These are phyloP conservation scores for Yamadazyma sp. DNA, from an alignment of 805 yeast species.

Conservation along the genomic window DNA sequence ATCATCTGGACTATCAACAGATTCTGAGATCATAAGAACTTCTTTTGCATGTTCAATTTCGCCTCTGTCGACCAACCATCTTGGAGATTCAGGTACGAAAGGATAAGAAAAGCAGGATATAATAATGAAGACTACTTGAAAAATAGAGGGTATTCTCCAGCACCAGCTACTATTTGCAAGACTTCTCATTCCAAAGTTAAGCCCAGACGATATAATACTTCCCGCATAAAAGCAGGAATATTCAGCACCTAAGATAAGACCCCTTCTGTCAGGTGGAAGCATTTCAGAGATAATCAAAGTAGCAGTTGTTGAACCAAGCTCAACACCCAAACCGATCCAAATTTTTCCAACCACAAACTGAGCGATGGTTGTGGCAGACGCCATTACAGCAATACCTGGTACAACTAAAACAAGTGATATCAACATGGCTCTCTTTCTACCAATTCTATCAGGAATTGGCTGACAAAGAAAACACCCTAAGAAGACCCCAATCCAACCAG, in stretches of 20 bases:
- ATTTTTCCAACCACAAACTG: constrained; percentile 44
- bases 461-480: constrained; percentile 23
- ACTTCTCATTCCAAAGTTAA: too few species aligned
- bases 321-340: constrained; percentile 43
- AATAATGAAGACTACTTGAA: constrained; percentile 41
- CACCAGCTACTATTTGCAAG: too few species aligned
- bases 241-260: constrained; percentile 37
- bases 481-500: constrained; percentile 30
- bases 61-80: constrained; percentile 38
- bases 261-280: constrained; percentile 43
- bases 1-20: constrained; percentile 2
- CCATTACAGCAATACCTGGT: constrained; percentile 33
- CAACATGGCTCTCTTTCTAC: constrained; percentile 30
- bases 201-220: too few species aligned
- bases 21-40: constrained; percentile 1
- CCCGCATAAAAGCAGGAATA: constrained; percentile 38
- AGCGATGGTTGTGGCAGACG: constrained; percentile 25
- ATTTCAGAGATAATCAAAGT: constrained; percentile 48
- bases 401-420: constrained; percentile 20
- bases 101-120: too few species aligned
- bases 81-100: constrained; percentile 48
- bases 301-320: constrained; percentile 37
- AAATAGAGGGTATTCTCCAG: constrained; percentile 55
- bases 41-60: constrained; percentile 25
- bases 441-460: constrained; percentile 28